These are phyloP conservation scores for Echeveria elegans DNA, from an alignment of 164 flowering plant species.

Conservation along the genomic window DNA sequence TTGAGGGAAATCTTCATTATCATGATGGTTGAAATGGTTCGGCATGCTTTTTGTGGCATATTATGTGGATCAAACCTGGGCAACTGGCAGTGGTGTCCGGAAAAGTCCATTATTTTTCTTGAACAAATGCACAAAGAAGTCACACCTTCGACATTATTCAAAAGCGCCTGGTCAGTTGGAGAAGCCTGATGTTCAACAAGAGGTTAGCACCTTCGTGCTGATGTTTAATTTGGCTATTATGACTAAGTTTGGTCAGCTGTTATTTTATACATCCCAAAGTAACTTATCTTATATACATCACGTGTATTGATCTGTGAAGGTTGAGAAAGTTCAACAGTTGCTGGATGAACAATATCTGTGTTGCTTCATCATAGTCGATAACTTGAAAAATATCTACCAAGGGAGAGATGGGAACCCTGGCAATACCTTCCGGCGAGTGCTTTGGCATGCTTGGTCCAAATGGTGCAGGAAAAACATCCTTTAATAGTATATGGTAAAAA, in stretches of 20 bases:
- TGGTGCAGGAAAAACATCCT: slow-evolving; percentile 97
- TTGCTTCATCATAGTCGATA: slow-evolving; percentile 63
- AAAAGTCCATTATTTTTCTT: slow-evolving; percentile 57
- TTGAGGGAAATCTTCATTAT: slow-evolving; percentile 63
- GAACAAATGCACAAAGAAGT: slow-evolving; percentile 39
- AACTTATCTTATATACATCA: slow-evolving; percentile 48
- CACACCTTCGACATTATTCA: slow-evolving; percentile 52
- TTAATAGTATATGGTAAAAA: slow-evolving; percentile 70
- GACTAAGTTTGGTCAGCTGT: too few species aligned
- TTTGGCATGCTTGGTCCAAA: slow-evolving; percentile 99
- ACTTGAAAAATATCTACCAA: slow-evolving; percentile 74
- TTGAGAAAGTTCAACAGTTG: slow-evolving; percentile 70
- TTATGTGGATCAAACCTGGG: slow-evolving; percentile 56
- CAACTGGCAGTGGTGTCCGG: slow-evolving; percentile 30
- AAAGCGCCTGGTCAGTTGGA: slow-evolving; percentile 65
- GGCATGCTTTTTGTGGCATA: slow-evolving; percentile 43
- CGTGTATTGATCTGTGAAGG: slow-evolving; percentile 68
- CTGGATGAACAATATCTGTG: slow-evolving; percentile 41
- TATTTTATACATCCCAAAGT: too few species aligned
- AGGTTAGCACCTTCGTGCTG: slow-evolving; percentile 54
- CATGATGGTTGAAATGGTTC: slow-evolving; percentile 54
- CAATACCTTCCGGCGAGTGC: slow-evolving; percentile 82
- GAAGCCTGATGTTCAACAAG: slow-evolving; percentile 73
- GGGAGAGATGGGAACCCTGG: slow-evolving; percentile 95
- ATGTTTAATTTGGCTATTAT: too few species aligned